Percentiles rank a stretch among this genome's conserved stretches.
phyloP scores from a whole-genome alignment of 1,284 basidiomycete species.

The Anthracocystis setariae region DNA sequence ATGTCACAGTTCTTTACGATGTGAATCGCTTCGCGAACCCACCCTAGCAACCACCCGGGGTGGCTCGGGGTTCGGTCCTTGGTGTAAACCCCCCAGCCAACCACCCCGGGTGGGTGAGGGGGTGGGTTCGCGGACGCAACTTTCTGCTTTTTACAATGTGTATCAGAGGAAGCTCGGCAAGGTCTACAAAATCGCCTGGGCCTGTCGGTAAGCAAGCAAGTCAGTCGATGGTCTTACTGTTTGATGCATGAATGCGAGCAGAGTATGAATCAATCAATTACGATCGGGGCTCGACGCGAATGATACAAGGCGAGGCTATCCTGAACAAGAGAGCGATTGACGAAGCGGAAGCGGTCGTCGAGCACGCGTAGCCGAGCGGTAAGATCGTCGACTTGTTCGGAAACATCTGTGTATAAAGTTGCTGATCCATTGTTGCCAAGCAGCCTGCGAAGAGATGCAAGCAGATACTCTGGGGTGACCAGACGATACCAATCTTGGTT shows the following conservation, averaged over 20 bases:
- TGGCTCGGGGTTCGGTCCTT: background rate
- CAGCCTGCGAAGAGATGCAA: constrained; percentile 15
- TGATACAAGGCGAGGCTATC: constrained; percentile 29
- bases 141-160: too few species aligned
- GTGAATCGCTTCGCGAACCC: too few species aligned
- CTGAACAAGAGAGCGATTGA: constrained; percentile 26
- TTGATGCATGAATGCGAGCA: too few species aligned
- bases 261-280: constrained; percentile 17
- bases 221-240: background rate
- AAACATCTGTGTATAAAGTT: background rate
- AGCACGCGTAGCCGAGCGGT: constrained; percentile 25
- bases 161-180: too few species aligned
- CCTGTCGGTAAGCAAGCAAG: too few species aligned
- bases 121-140: too few species aligned
- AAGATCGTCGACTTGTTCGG: constrained; percentile 15
- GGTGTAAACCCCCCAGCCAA: background rate
- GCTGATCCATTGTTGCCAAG: constrained; percentile 2
- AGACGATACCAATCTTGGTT: constrained; percentile 19
- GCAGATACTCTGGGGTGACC: constrained; percentile 34
- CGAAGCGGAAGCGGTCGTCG: constrained; percentile 40
- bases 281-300: constrained; percentile 17
- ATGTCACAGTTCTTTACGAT: too few species aligned
- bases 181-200: too few species aligned
- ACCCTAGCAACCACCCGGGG: background rate
- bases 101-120: constrained; percentile 9